Conservation (phyloP, 2,329 filamentous ascomycete genomes). For the Sporothrix schenckii region DNA sequence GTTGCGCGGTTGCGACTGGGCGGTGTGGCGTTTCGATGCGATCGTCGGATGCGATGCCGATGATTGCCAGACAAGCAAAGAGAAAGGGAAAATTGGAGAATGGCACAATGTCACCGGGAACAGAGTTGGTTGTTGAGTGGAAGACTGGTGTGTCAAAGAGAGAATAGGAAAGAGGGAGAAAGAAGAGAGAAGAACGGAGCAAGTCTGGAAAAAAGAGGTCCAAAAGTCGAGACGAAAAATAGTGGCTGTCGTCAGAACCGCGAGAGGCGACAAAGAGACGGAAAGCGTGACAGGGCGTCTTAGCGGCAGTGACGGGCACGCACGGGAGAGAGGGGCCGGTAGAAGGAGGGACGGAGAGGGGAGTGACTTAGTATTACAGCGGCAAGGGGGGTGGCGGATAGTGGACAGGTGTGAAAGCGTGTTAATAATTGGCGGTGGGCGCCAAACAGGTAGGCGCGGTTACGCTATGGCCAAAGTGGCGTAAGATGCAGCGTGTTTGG, state of each 20-base stretch:
- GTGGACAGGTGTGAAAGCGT: conserved; percentile 5
- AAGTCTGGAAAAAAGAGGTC: conserved; percentile 1
- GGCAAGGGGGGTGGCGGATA: background rate
- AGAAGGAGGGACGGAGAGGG: background rate
- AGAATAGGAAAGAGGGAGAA: background rate
- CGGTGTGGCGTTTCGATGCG: background rate
- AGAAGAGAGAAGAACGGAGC: too few species aligned
- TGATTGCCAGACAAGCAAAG: background rate
- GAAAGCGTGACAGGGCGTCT: background rate
- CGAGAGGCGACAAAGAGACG: conserved; percentile 7
- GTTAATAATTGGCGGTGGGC: conserved; percentile 22
- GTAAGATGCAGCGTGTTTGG: background rate
- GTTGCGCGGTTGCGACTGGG: background rate
- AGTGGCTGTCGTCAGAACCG: conserved; percentile 24
- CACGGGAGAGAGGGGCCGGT: background rate
- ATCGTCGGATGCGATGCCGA: conserved; percentile 23
- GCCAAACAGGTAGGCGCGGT: background rate
- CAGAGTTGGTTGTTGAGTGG: background rate
- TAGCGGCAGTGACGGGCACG: conserved; percentile 15
- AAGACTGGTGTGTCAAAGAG: background rate
- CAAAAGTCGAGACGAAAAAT: conserved; percentile 18
- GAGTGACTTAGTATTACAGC: too few species aligned
- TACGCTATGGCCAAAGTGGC: background rate
- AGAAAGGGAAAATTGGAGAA: background rate
- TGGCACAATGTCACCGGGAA: background rate